Conservation (phyloP, 805 yeast genomes). For the Saccharomyces paradoxus region DNA sequence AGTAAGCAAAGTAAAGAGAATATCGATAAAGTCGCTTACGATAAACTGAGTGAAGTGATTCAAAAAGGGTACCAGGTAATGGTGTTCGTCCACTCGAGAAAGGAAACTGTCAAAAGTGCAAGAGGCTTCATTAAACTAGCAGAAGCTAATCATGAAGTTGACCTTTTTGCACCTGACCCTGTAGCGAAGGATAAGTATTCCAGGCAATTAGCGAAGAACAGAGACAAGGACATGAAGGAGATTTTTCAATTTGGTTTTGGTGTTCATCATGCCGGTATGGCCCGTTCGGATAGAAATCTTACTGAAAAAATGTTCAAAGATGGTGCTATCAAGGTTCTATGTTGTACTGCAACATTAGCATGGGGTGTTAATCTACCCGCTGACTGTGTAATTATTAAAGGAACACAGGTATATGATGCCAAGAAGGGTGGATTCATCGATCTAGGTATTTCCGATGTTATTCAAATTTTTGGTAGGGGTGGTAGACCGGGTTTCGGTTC, state of each 20-base stretch:
- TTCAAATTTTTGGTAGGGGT: constrained; percentile 97
- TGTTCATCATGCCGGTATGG: constrained; percentile 95
- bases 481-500: constrained; percentile 95
- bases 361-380: constrained; percentile 99
- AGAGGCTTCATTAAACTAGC: constrained; percentile 64
- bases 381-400: constrained; percentile 92
- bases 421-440: constrained; percentile 92
- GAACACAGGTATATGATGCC: constrained; percentile 91
- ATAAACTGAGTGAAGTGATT: constrained; percentile 62
- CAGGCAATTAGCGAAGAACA: constrained; percentile 62
- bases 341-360: constrained; percentile 96
- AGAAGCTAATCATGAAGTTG: constrained; percentile 47
- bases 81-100: constrained; percentile 94
- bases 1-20: constrained; percentile 58
- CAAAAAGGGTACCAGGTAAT: constrained; percentile 77
- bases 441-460: constrained; percentile 90
- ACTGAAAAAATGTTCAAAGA: constrained; percentile 79
- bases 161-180: constrained; percentile 32
- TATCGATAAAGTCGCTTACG: constrained; percentile 68
- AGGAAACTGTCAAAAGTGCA: constrained; percentile 83
- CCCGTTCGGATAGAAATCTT: constrained; percentile 79
- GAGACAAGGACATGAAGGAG: constrained; percentile 74
- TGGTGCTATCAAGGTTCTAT: constrained; percentile 82
- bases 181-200: constrained; percentile 33
- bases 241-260: constrained; percentile 80